Percentiles rank a stretch among this genome's conserved stretches.
Conservation (phyloP, 23 red algal genomes). For the Gracilaria domingensis region DNA sequence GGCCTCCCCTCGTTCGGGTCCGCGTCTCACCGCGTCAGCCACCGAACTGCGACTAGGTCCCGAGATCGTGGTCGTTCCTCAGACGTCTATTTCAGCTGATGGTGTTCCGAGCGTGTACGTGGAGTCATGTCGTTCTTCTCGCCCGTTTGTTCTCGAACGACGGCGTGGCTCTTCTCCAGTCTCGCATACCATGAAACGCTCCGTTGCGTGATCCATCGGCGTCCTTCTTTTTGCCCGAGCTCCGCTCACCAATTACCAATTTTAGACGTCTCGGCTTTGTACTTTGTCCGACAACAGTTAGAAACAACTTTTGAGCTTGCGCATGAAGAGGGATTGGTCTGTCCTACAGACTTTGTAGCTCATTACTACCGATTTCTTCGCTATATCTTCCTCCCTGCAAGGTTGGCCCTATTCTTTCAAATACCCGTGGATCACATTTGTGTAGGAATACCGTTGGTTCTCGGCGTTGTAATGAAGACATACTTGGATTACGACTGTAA, state of each 20-base stretch:
- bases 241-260: not conserved
- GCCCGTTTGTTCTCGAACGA: slow-evolving; percentile 55
- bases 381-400: not conserved
- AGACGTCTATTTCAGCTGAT: not conserved
- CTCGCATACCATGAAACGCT: slow-evolving; percentile 24
- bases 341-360: no score
- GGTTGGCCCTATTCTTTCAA: not conserved
- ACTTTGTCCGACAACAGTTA: not conserved
- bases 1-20: not conserved
- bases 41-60: not conserved
- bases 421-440: not conserved
- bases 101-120: not conserved
- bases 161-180: slow-evolving; percentile 45
- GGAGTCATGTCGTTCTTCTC: slow-evolving; percentile 14
- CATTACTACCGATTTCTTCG: not conserved
- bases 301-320: slow-evolving; percentile 10
- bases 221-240: slow-evolving; percentile 10
- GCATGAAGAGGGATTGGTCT: slow-evolving; percentile 2
- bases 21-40: not conserved
- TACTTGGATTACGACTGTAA: not conserved
- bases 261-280: not conserved
- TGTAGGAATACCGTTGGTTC: not conserved
- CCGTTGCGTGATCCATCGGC: slow-evolving; percentile 7
- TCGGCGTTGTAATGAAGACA: not conserved
- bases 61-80: slow-evolving; percentile 5